Base-by-base conservation (phyloP, 257 asterid genomes). In the Nemophila menziesii region DNA sequence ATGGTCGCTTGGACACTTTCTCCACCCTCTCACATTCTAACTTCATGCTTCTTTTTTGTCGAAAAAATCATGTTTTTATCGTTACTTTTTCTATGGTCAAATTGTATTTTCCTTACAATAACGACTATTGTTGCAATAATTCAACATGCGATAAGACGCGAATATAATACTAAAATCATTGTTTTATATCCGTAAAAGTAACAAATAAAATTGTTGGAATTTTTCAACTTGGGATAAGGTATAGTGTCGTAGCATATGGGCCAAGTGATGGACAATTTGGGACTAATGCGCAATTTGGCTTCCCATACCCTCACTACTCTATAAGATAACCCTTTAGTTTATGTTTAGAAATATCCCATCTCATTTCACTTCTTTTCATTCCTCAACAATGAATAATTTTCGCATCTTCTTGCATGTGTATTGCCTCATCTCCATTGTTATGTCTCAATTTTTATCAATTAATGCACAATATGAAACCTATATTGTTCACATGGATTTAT, bases 401-500 rank as follows among this genome's bases (percentile, higher is more conserved):
- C 56, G 22, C 14, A 46, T 76, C 38, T 64, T 23, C 39, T 65
- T 65, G n/a, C 39, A 16, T 54, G 33, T 58, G 3, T n/a, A n/a
- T n/a, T 55, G 65, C 41, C 55, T 74, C 29, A 42, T 64, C 49
- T 21, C 48, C 15, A 16, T 59, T 10, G 10, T 51, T n/a, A 19
- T 64, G 47, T 39, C 72, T 20, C 63, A 33, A 13, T 24, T 70
- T 14, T 23, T 23, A 20, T 48, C 61, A 44, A 53, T 33, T 54
- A 60, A 16, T 2, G 72, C 75, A 15, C 58, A 71, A n/a, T 37
- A 62, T 11, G 77, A 77, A 37, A 71, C 74, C 41, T 83, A 79
- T 44, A 72, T 83, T 55, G 47, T 83, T 57, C 80, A 76, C 51
- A 83, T 83, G 92, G 89, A 83, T 39, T 51, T 59, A 51, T 52